phyloP scores from a whole-genome alignment of 176 grass and related monocot genomes.

The Carex parvula region DNA sequence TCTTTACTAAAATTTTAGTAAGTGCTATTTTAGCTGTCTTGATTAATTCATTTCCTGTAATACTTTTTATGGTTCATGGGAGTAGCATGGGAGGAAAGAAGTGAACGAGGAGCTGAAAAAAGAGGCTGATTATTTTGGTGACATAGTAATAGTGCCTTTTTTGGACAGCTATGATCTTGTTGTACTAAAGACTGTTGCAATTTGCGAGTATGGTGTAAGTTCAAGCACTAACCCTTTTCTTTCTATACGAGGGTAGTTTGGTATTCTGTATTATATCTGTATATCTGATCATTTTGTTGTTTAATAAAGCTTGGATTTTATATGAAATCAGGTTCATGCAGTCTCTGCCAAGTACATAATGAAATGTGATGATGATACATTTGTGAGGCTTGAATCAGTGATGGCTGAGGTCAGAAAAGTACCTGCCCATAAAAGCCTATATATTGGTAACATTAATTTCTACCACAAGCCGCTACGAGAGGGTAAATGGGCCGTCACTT shows the following conservation, averaged over 20 bases:
- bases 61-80: conserved; percentile 14
- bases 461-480: conserved; percentile 86
- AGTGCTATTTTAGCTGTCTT: neutral
- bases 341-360: conserved; percentile 90
- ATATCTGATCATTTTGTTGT: neutral
- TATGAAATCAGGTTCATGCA: conserved; percentile 42
- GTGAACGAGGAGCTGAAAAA: conserved; percentile 78
- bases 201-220: conserved; percentile 95
- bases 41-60: neutral
- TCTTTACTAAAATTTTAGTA: neutral
- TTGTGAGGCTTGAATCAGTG: conserved; percentile 81
- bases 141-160: conserved; percentile 93
- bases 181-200: conserved; percentile 91
- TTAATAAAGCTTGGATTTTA: neutral
- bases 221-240: neutral
- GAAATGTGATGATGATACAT: conserved; percentile 98
- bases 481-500: conserved; percentile 97
- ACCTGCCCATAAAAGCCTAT: conserved; percentile 47
- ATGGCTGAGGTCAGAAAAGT: conserved; percentile 69
- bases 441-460: conserved; percentile 93
- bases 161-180: conserved; percentile 96
- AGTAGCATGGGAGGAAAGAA: conserved; percentile 72
- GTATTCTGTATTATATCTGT: neutral
- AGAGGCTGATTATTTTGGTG: conserved; percentile 87
- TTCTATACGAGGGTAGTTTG: neutral